Base-by-base conservation (phyloP, 768 basidiomycete genomes). In the Leccinum pellstonianum region DNA sequence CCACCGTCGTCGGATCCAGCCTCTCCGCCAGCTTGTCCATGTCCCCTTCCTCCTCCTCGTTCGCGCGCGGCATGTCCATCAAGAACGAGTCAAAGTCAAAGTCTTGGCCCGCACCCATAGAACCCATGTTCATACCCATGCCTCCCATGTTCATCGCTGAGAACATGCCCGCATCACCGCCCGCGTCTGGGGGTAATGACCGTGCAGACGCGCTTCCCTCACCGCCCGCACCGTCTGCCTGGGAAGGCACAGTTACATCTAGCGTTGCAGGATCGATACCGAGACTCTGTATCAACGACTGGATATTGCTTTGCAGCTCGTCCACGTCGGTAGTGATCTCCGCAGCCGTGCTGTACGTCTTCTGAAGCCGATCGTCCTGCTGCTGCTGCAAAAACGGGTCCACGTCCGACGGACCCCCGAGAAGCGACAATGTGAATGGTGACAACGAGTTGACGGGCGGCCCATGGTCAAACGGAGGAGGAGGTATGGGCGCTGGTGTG, bases 301-400 rank as follows among this genome's bases (percentile, higher is more conserved):
- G 82, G 47, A 95, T 85, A 60, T 83, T 86, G 12, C 75, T 77
- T 61, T 88, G 84, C 55, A 93, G 73, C 38, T 83, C 82, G 62
- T 87, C 85, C 27, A 94, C 89, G 57, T 91, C 88, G 50, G 81
- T 80, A 59, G 86, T 85, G 49, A 94, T 86, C 61, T 88, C 87
- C 27, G 79, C 69, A 0, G 90, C 78, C 35, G 77, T 80, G 51
- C 78, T 81, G 78, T 89, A 91, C 1, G 81, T 75, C 63, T 80
- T 79, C 52, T 86, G 79, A 54, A 88, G 70, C 33, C 77, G 73
- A 2, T 79, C 76, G 0, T 75, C 72, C 60, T 77, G 73, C 7
- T 80, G 69, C 64, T 77, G 73, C 50, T 75, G 64, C 35, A 66
- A 58, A 14, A 76, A 66, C 8, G 76, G 71, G 19, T 74, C 72